phyloP scores from a whole-genome alignment of 306 rosid species.

The Fragaria nilgerrensis region DNA sequence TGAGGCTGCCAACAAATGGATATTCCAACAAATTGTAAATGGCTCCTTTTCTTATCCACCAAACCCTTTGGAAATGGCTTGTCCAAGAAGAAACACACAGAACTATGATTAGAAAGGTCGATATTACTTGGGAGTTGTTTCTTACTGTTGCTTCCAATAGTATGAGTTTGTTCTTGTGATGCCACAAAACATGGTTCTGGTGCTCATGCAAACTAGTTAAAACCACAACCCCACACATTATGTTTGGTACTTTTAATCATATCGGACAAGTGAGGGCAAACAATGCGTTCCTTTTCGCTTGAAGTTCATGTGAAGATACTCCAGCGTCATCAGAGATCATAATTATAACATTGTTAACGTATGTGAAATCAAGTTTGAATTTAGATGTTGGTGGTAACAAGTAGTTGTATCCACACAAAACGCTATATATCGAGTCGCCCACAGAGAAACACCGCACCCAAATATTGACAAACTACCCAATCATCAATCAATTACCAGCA shows the following conservation, averaged over 20 bases:
- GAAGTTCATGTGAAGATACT: background rate
- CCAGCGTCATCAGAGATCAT: background rate
- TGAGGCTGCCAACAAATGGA: constrained; percentile 68
- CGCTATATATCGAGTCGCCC: background rate
- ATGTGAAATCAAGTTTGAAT: background rate
- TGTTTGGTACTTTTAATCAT: background rate
- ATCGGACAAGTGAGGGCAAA: background rate
- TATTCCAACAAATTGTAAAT: constrained; percentile 49
- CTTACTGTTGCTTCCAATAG: background rate
- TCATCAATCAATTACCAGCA: constrained; percentile 62
- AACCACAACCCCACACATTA: background rate
- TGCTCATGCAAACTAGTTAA: background rate
- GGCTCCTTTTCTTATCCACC: constrained; percentile 84
- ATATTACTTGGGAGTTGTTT: background rate
- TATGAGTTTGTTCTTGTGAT: background rate
- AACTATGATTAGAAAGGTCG: background rate
- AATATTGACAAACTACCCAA: constrained; percentile 43
- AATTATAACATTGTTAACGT: background rate
- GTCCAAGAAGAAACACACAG: constrained; percentile 21
- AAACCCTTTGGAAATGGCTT: constrained; percentile 58
- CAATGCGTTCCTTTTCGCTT: background rate
- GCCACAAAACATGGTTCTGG: background rate
- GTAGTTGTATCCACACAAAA: constrained; percentile 11
- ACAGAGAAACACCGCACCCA: background rate
- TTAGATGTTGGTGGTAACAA: background rate